A percentile compares a stretch with the other conserved stretches of the same genome.
Conservation (phyloP, 2,329 filamentous ascomycete genomes). For the Cytospora chrysosperma region DNA sequence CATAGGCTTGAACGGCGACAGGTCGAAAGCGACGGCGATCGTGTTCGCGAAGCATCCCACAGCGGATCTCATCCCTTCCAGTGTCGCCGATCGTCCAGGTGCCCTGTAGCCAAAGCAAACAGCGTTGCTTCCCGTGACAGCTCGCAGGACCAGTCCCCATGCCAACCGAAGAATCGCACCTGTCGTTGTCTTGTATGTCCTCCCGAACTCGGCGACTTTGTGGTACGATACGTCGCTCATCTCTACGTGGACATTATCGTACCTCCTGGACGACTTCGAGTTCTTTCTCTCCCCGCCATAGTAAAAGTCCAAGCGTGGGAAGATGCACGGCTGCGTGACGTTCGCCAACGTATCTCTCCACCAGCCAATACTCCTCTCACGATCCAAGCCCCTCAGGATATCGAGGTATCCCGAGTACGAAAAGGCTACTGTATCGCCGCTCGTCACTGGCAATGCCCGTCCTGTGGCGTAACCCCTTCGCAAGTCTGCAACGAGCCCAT, state of each 20-base stretch:
- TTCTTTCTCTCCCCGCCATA: slow-evolving; percentile 20
- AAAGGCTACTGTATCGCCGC: slow-evolving; percentile 32
- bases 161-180: slow-evolving; percentile 56
- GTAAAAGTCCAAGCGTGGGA: slow-evolving; percentile 41
- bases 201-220: slow-evolving; percentile 45
- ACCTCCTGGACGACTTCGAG: slow-evolving; percentile 27
- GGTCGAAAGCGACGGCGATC: slow-evolving; percentile 36
- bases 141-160: slow-evolving; percentile 57
- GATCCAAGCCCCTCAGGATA: slow-evolving; percentile 35
- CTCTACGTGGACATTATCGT: slow-evolving; percentile 39
- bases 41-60: slow-evolving; percentile 48
- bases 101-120: slow-evolving; percentile 56
- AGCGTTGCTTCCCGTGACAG: slow-evolving; percentile 51
- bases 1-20: slow-evolving; percentile 36
- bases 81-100: slow-evolving; percentile 44
- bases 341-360: slow-evolving; percentile 44
- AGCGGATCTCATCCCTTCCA: slow-evolving; percentile 40
- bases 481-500: slow-evolving; percentile 48
- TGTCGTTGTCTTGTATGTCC: slow-evolving; percentile 41
- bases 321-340: slow-evolving; percentile 42
- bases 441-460: slow-evolving; percentile 32
- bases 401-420: slow-evolving; percentile 41
- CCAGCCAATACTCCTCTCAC: slow-evolving; percentile 40
- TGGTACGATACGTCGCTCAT: slow-evolving; percentile 39
- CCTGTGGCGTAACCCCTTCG: slow-evolving; percentile 44